Base-by-base conservation (phyloP, 306 rosid species). In the Lathyrus oleraceus region DNA sequence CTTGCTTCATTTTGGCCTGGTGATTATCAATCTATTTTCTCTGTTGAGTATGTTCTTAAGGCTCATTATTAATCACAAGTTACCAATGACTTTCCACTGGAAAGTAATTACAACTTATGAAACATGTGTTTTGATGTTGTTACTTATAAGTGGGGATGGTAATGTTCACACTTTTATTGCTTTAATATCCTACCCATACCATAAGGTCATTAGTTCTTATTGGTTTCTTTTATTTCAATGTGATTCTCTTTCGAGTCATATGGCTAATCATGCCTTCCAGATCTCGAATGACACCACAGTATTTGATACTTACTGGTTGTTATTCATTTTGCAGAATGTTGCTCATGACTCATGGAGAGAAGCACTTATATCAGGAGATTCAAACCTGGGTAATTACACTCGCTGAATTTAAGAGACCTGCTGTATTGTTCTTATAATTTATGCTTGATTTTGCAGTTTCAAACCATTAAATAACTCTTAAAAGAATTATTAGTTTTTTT, bases 1-100 rank as follows among this genome's bases (percentile, higher is more conserved):
- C 89, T 86, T 91, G 79, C 96, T 95, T 75, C 97, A 95, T 79
- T 83, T 77, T 67, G 99, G 99, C 77, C 96, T 85, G 99, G 99
- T 94, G 67, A 74, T 70, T 72, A 43, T 65, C 68, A 2, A 70
- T 73, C 39, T 40, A 8, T 43, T 54, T 49, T 11, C 51, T 52
- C 12, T 68, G 36, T 64, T 64, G 39, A 21, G 21, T 13, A 64
- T 64, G 5, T 52, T 72, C 36, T 58, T 23, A 21, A 10, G 67
- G 64, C 28, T 54, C 38, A 39, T 48, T 71, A 27, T 60, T 48
- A 43, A 14, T 49, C 72, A 32, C 70, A 65, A 17, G 51, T 77
- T 60, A 15, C 45, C 9, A 67, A 16, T 3, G n/a, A 59, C 44
- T 20, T 73, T 73, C 21, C 36, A 8, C 71, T 43, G 56, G 63